Evolutionary conservation across 2,329 filamentous ascomycete species (phyloP), one percentile per base, ranked within the genome.

Genomic region (Nectriaceae sp.): DNA sequence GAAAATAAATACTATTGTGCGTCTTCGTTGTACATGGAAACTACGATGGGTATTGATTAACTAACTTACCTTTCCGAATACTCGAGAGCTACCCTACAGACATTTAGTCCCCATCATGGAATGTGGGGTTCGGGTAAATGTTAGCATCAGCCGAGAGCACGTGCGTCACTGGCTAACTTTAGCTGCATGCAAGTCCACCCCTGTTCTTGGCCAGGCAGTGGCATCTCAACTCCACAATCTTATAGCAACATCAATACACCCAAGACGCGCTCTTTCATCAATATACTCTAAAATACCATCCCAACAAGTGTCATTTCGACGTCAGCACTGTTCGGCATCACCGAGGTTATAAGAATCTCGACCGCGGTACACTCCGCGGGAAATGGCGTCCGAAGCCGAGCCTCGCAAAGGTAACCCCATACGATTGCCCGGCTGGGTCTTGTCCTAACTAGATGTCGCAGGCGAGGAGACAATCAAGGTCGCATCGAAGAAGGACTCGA

Each of bases 401-500:
- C 46, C 60, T 49, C 62, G 64, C 40, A 67, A 67, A 63, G 64
- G 65, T 67, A 61, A 59, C 45, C 49, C 15, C 41, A 26, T 4
- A 15, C n/a, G 4, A 11, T 19, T 31, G 40, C 21, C 40, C n/a
- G n/a, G n/a, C 29, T 42, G 40, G 40, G 40, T n/a, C 26, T 24
- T 5, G 40, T 38, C 49, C 60, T 64, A 54, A 58, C 35, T 24
- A 35, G 37, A 46, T 40, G 31, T 39, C 46, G 21, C 62, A 70
- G 79, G 77, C 51, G 80, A 82, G 38, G 80, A 84, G 52, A 84
- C 80, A 21, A 84, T 83, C 65, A 85, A 84, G 66, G 82, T 84
- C 56, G 77, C 80, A 46, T 79, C 81, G 3, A 84, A 82, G 61
- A 81, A 79, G 54, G 70, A 74, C 46, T 54, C 62, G 42, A 78